Base-by-base conservation (phyloP, 371 early-diverging fungal species). In the Mortierella sp. region DNA sequence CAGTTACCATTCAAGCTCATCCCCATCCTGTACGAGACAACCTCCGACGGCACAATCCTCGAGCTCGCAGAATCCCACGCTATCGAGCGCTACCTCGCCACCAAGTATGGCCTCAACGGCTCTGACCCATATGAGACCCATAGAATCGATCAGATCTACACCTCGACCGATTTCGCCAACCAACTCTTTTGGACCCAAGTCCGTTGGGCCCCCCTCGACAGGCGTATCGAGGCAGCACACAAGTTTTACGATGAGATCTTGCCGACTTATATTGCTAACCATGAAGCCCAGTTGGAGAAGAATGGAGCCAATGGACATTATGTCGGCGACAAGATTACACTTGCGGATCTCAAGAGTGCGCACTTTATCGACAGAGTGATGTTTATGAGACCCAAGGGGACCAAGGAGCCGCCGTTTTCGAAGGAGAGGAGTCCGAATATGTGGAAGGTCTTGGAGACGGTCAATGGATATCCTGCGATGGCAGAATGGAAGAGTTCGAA, bases 81-180 rank as follows among this genome's bases (percentile, higher is more conserved):
- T 19, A 89, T 89, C 28, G 89, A 89, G 61, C 67, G 71, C 16
- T 89, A 89, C 55, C 69, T 89, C 0, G 89, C 80, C n/a, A 37
- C 50, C 24, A 88, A 77, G 46, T 75, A 73, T 54, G 73, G 69
- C 16, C 71, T 88, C 16, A 16, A 72, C 4, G 76, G 76, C 13
- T 3, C 26, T 37, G 71, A 79, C 57, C 40, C 67, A 1, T 74
- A 69, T 48, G 74, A 74, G 14, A 55, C 67, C 31, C 74, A 70
- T 13, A 55, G 54, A 34, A 48, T 79, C 40, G 55, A 79, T 70
- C 74, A 67, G 3, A 46, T 55, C 59, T 79, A 54, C 74, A 79
- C 74, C 43, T 74, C 73, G 28, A 69, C 74, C 31, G 79, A 79
- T 46, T n/a, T 57, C 4, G 69, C 54, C 14, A 51, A 51, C 54